Conservation (phyloP, 2,329 filamentous ascomycete genomes). For the Tolypocladium sp. region DNA sequence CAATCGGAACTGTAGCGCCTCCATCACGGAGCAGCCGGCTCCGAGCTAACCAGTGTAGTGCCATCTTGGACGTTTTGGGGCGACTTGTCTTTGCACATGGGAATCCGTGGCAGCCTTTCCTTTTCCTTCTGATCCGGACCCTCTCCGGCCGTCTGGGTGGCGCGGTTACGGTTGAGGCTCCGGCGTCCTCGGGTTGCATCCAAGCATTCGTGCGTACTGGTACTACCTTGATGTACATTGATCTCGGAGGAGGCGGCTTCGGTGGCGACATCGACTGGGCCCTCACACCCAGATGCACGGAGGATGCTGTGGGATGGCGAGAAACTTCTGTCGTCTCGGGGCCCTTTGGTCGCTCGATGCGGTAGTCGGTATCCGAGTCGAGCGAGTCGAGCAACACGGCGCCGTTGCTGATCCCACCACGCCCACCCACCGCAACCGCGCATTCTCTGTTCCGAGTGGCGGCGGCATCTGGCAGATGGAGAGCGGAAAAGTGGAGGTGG, state of each 20-base stretch:
- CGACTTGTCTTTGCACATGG: background rate
- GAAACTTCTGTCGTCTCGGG: background rate
- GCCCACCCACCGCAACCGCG: background rate
- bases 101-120: background rate
- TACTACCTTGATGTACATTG: background rate
- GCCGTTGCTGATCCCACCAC: background rate
- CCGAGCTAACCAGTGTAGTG: background rate
- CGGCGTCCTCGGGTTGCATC: background rate
- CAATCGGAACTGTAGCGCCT: background rate
- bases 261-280: background rate
- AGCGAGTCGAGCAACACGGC: background rate
- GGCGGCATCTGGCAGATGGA: background rate
- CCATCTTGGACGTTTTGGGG: background rate
- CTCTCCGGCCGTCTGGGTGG: background rate
- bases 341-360: background rate
- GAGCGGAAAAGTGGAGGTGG: background rate
- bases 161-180: conserved; percentile 1
- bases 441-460: background rate
- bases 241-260: background rate
- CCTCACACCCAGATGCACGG: background rate
- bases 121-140: background rate
- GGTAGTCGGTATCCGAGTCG: background rate
- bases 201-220: background rate
- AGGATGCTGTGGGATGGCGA: background rate
- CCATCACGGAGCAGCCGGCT: background rate